phyloP scores from a whole-genome alignment of 805 yeast genomes.

The Yamadazyma olivae region DNA sequence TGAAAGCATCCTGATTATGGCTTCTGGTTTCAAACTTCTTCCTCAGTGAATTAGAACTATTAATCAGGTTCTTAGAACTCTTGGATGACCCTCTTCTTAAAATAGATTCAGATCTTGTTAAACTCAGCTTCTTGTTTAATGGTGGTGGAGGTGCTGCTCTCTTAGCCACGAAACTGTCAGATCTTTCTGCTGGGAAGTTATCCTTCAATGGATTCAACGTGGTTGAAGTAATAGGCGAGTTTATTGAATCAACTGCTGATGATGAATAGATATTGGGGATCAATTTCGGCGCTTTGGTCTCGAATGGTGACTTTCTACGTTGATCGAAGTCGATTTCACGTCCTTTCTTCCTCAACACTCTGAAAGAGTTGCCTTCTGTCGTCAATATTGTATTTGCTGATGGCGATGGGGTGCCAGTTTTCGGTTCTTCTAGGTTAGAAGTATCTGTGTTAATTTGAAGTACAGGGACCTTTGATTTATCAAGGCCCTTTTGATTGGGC shows the following conservation, averaged over 20 bases:
- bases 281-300: constrained; percentile 39
- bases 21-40: constrained; percentile 9
- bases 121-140: constrained; percentile 10
- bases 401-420: background rate
- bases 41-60: constrained; percentile 5
- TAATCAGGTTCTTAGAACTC: constrained; percentile 4
- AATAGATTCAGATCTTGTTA: constrained; percentile 7
- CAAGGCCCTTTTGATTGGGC: constrained; percentile 8
- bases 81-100: constrained; percentile 9
- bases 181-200: constrained; percentile 10
- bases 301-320: constrained; percentile 72
- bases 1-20: constrained; percentile 46
- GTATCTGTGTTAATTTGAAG: constrained; percentile 12
- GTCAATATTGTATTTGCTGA: background rate
- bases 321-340: constrained; percentile 81
- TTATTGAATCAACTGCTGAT: constrained; percentile 23
- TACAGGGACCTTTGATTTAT: constrained; percentile 10
- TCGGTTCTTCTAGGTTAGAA: too few relatives aligned
- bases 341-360: constrained; percentile 63
- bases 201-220: constrained; percentile 29
- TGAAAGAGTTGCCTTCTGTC: constrained; percentile 61
- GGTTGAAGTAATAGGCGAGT: constrained; percentile 35
- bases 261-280: constrained; percentile 34
- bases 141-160: constrained; percentile 77
- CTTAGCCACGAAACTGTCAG: constrained; percentile 53